phyloP scores from a whole-genome alignment of 305 asterid genomes.

The Plantago coronopus region DNA sequence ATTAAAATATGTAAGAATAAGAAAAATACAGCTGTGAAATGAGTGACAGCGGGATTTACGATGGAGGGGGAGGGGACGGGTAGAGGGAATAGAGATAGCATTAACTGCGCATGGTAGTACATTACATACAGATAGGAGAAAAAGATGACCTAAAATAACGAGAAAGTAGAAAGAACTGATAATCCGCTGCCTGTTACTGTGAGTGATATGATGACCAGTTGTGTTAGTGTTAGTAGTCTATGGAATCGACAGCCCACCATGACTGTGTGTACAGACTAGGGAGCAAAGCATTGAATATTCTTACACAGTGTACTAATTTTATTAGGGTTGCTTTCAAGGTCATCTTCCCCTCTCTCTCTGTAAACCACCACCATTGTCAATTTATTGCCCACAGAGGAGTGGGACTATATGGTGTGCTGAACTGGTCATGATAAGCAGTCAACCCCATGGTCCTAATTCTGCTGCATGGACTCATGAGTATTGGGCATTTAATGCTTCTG shows the following conservation, averaged over 20 bases:
- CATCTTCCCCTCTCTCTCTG: slow-evolving; percentile 2
- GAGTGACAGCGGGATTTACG: slow-evolving; percentile 23
- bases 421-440: neutral
- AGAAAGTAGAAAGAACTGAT: neutral
- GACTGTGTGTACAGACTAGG: slow-evolving; percentile 7
- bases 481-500: neutral
- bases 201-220: too few species aligned
- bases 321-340: slow-evolving; percentile 43
- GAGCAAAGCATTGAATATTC: slow-evolving; percentile 16
- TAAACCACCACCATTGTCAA: neutral
- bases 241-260: neutral
- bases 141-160: slow-evolving; percentile 19
- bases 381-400: neutral
- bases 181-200: too few species aligned
- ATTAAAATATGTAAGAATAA: too few species aligned
- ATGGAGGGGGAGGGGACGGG: slow-evolving; percentile 5
- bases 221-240: too few species aligned
- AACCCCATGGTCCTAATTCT: neutral
- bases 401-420: neutral
- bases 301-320: neutral
- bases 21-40: slow-evolving; percentile 28
- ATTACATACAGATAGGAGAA: slow-evolving; percentile 18
- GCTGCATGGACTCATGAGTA: neutral
- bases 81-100: too few species aligned
- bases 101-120: slow-evolving; percentile 3